Evolutionary conservation across 345 rosid species (phyloP).

Genomic region (Salix viminalis): DNA sequence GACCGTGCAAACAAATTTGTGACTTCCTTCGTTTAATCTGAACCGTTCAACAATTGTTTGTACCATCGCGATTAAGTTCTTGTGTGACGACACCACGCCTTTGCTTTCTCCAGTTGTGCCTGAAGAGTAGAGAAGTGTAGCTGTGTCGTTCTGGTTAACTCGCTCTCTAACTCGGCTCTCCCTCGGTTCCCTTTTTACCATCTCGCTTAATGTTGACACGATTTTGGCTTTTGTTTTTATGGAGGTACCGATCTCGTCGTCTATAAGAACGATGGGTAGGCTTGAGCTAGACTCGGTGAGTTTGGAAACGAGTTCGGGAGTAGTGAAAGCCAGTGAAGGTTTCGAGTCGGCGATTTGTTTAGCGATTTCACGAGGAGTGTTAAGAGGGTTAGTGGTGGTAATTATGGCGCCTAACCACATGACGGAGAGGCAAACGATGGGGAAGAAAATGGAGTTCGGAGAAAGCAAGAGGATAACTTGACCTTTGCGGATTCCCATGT

Average conservation of each 20-base stretch:
- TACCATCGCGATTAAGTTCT: conserved; percentile 64
- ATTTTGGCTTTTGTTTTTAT: conserved; percentile 16
- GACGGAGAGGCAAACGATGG: conserved; percentile 85
- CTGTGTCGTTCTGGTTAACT: conserved; percentile 67
- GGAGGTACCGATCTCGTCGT: conserved; percentile 22
- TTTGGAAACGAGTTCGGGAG: conserved; percentile 52
- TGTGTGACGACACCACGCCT: conserved; percentile 74
- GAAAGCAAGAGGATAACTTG: conserved; percentile 79
- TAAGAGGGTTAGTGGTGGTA: conserved; percentile 83
- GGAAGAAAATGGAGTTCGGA: conserved; percentile 82
- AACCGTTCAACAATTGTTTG: conserved; percentile 35
- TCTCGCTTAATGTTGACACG: conserved; percentile 39
- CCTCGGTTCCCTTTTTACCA: conserved; percentile 41
- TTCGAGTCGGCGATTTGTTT: conserved; percentile 60
- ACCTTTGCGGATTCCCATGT: conserved; percentile 78
- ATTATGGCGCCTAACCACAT: conserved; percentile 90
- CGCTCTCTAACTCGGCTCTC: conserved; percentile 47
- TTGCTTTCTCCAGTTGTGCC: conserved; percentile 91
- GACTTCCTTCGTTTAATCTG: conserved; percentile 30
- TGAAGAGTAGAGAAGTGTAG: conserved; percentile 81
- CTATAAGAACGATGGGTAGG: conserved; percentile 58
- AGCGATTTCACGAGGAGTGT: conserved; percentile 64
- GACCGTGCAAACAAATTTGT: conserved; percentile 64
- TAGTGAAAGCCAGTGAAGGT: conserved; percentile 72
- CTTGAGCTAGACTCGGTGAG: conserved; percentile 31